Percentiles rank a stretch among this genome's conserved stretches.
These are phyloP conservation scores for Microbotryum intermedium DNA, from an alignment of 1,284 basidiomycete species.

Conservation along the genomic window DNA sequence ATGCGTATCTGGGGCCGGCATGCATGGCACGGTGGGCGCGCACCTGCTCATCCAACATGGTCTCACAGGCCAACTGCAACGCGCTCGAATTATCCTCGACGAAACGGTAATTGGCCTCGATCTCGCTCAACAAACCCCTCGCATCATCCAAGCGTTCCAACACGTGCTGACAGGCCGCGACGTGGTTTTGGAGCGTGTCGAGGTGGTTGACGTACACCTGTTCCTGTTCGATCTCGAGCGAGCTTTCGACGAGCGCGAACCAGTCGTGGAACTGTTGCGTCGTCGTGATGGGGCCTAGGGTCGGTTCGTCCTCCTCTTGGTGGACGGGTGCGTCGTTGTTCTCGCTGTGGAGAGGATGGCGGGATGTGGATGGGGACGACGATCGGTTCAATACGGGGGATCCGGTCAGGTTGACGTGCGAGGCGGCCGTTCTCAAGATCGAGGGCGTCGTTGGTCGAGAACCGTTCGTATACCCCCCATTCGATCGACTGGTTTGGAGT, in stretches of 20 bases:
- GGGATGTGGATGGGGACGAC: background rate
- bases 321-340: slow-evolving; percentile 36
- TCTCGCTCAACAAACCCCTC: slow-evolving; percentile 61
- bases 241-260: slow-evolving; percentile 70
- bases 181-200: slow-evolving; percentile 59
- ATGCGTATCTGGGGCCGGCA: no score
- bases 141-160: slow-evolving; percentile 60
- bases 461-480: no score
- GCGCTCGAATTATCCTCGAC: slow-evolving; percentile 81
- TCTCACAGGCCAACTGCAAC: slow-evolving; percentile 80
- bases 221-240: slow-evolving; percentile 82
- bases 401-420: slow-evolving; percentile 11
- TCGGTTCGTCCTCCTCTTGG: slow-evolving; percentile 14
- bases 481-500: background rate
- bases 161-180: slow-evolving; percentile 64
- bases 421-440: background rate
- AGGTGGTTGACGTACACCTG: slow-evolving; percentile 77
- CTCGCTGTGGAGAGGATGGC: slow-evolving; percentile 39
- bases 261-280: slow-evolving; percentile 93
- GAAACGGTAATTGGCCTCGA: slow-evolving; percentile 69
- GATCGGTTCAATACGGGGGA: background rate
- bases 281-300: slow-evolving; percentile 62
- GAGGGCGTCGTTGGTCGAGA: slow-evolving; percentile 13
- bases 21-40: no score
- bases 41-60: slow-evolving; percentile 74